Percentiles rank a stretch among this genome's conserved stretches.
Conservation (phyloP, 768 basidiomycete species). For the Amylocystis lapponica region DNA sequence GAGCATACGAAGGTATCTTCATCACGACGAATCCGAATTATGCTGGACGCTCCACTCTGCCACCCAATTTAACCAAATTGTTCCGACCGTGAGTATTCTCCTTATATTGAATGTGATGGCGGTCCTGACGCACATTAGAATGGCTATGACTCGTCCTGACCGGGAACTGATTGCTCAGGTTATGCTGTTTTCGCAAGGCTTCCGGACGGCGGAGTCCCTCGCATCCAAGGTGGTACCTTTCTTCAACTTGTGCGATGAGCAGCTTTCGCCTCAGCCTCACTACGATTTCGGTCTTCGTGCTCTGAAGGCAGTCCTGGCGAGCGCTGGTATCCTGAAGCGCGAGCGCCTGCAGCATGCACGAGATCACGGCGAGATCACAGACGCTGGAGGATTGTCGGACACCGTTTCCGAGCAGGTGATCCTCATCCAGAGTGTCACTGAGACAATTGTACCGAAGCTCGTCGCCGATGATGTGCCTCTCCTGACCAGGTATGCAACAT, state of each 20-base stretch:
- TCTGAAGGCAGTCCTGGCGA: slow-evolving; percentile 91
- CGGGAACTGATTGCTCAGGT: slow-evolving; percentile 98
- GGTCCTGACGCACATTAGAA: too few species aligned
- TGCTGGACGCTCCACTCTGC: slow-evolving; percentile 89
- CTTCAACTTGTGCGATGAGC: slow-evolving; percentile 98
- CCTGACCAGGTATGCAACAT: slow-evolving; percentile 66
- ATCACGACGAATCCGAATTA: slow-evolving; percentile 99
- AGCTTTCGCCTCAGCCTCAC: slow-evolving; percentile 94
- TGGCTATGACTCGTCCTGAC: slow-evolving; percentile 99
- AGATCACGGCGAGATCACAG: slow-evolving; percentile 36
- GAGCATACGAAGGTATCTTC: slow-evolving; percentile 88
- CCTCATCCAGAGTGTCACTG: slow-evolving; percentile 95
- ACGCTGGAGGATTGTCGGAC: slow-evolving; percentile 58
- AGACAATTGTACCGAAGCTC: slow-evolving; percentile 97
- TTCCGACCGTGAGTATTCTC: slow-evolving; percentile 74
- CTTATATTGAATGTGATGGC: not conserved
- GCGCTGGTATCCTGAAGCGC: slow-evolving; percentile 96
- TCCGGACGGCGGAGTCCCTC: slow-evolving; percentile 95
- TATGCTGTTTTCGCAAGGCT: slow-evolving; percentile 99
- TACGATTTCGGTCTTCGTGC: slow-evolving; percentile 99
- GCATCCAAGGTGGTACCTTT: slow-evolving; percentile 98
- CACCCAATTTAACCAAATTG: slow-evolving; percentile 84
- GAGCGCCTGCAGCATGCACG: slow-evolving; percentile 59
- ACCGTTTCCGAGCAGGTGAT: slow-evolving; percentile 87
- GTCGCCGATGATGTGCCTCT: slow-evolving; percentile 96